Evolutionary conservation across 1,139 yeast genomes (phyloP), one percentile per base, ranked within the genome.

Genomic region (Yamadazyma mexicana): DNA sequence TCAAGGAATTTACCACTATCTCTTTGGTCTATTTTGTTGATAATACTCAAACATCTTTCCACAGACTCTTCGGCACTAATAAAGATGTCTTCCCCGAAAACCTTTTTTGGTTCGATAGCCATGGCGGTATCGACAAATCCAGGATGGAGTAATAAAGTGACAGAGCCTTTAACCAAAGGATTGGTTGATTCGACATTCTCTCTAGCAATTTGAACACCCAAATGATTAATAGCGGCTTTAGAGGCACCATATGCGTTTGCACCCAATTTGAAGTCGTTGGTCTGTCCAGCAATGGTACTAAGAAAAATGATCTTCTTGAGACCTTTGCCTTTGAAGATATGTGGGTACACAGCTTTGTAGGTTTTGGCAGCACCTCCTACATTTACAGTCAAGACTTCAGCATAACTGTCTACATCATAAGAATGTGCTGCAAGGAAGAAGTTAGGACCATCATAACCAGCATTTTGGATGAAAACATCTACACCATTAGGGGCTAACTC

Each of bases 161-260:
- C 31, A 1, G 49, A 45, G 5, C 38, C 30, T 16, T 40, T 43
- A 11, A 17, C 17, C 3, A 38, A 8, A 7, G 42, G 34, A 22
- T 24, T 25, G 10, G 26, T 27, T 15, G 39, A 33, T 14, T 10
- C 29, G 14, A 22, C 17, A 30, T 45, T 39, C 26, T 46, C 49
- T 4, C 17, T 16, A 4, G 45, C 38, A 15, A 47, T 37, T 37
- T 45, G 49, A 14, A 33, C 29, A 2, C 42, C 47, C 20, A 44
- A 42, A 22, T 41, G 42, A 25, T 47, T 43, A 10, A 45, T 15
- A 30, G 48, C 50, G 20, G 48, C 44, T 33, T 47, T 47, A 6
- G 50, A 47, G 16, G 44, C 45, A 28, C 52, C 49, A 30, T 48
- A 48, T n/a, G 37, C 43, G 38, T 48, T 45, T 11, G 40, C 35